Evolutionary conservation across 1,284 basidiomycete genomes (phyloP), one percentile per base, ranked within the genome.

Genomic region (Vanrija pseudolonga): DNA sequence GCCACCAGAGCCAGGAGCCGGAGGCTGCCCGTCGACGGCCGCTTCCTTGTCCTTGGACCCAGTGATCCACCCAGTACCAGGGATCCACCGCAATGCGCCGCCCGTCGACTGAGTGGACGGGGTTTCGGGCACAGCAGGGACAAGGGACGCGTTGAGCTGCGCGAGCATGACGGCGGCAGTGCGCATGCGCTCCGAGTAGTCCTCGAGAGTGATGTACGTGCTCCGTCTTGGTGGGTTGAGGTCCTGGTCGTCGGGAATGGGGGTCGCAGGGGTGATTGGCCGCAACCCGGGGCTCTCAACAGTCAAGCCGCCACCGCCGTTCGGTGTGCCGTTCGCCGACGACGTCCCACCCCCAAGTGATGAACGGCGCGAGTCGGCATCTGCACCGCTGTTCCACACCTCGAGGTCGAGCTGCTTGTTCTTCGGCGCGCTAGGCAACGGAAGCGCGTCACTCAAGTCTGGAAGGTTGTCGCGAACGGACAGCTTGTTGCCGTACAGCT

Each of bases 161-260:
- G 95, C 88, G 20, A 99, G 85, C 95, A 99, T 98, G 65, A 98
- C 87, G 4, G 96, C 95, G 1, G 95, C 95, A 11, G 93, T 98
- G 15, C 91, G 86, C 95, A 98, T 98, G 42, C 95, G 85, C 67
- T 97, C 90, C 0, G 95, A 95, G 72, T 98, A 98, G 65, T 98
- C 95, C 68, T 98, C 94, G 26, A 98, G 79, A 2, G 79, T 78
- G 55, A 80, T 77, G 8, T 32, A 73, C 65, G 2, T 67, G 69
- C 42, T 76, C 32, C 32, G 32, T 32, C 32, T 71, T 15, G 61
- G 56, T 8, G 68, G 38, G 17, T 24, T 24, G 9, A 36, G 19
- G 20, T 36, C 41, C 26, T 51, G 50, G 46, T 43, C 52, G 32
- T 50, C 3, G n/a, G 39, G 24, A 45, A 52, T 4, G 39, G 42